Percentiles rank a stretch among this genome's conserved stretches.
Evolutionary conservation across 164 flowering plant genomes (phyloP).

Genomic region (Sextonia rubra): DNA sequence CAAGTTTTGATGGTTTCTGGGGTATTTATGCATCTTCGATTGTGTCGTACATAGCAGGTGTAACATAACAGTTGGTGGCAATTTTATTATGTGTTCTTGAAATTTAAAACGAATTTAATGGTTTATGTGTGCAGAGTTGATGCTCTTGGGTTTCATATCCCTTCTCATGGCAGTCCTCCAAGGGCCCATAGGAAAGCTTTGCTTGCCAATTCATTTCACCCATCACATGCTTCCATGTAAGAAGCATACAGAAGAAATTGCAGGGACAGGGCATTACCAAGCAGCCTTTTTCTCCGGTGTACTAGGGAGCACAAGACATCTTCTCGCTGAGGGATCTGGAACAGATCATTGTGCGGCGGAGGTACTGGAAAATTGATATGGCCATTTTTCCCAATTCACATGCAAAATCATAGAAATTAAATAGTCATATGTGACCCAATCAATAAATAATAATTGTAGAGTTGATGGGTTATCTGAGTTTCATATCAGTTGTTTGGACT

Average conservation of each 20-base stretch:
- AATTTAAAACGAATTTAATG: too few species aligned
- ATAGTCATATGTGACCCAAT: not conserved
- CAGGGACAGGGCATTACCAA: conserved; percentile 8
- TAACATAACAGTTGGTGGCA: too few species aligned
- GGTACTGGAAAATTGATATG: not conserved
- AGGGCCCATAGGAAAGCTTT: conserved; percentile 35
- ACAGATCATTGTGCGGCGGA: conserved; percentile 23
- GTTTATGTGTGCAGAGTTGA: conserved; percentile 51
- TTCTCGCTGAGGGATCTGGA: conserved; percentile 29
- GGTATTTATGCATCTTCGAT: too few species aligned
- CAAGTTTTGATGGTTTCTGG: too few species aligned
- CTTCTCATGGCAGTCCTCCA: conserved; percentile 57
- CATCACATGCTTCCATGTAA: conserved; percentile 53
- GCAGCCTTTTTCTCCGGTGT: not conserved
- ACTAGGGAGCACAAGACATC: conserved; percentile 12
- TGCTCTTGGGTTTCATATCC: conserved; percentile 80
- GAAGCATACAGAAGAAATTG: not conserved
- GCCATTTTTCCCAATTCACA: not conserved
- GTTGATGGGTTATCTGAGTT: too few species aligned
- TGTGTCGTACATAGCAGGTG: too few species aligned
- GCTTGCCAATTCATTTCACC: conserved; percentile 34
- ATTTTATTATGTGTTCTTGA: not conserved
- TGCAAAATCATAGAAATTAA: not conserved
- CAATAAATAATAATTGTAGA: too few species aligned
- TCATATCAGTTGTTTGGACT: too few species aligned